Evolutionary conservation across 2,329 filamentous ascomycete species (phyloP).

Genomic region (Colletotrichum sp.): DNA sequence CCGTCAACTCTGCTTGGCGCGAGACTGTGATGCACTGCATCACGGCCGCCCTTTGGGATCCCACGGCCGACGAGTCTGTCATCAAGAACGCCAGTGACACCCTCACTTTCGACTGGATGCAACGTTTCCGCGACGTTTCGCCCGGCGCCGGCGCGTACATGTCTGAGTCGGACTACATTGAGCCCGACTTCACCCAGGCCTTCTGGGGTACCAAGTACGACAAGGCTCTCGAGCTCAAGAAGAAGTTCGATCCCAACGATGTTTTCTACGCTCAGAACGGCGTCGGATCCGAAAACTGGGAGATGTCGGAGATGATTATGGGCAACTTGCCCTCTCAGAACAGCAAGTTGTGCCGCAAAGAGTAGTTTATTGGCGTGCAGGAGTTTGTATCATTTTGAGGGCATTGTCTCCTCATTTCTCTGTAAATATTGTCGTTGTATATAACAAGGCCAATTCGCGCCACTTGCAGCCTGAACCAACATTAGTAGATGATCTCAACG

Average conservation of each 20-base stretch:
- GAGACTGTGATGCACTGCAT: constrained; percentile 37
- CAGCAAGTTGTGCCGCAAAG: constrained; percentile 24
- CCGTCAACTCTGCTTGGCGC: constrained; percentile 56
- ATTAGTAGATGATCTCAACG: constrained; percentile 2
- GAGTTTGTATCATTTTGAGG: background rate
- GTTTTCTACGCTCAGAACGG: constrained; percentile 23
- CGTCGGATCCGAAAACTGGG: constrained; percentile 23
- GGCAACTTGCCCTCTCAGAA: constrained; percentile 24
- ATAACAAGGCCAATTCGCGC: background rate
- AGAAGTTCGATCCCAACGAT: constrained; percentile 19
- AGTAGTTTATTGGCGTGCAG: background rate
- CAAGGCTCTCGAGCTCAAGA: constrained; percentile 21
- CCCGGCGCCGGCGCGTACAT: constrained; percentile 25
- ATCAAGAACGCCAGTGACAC: constrained; percentile 29
- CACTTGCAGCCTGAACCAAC: background rate
- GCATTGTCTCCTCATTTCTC: background rate
- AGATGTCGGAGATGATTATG: constrained; percentile 19
- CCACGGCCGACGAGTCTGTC: constrained; percentile 37
- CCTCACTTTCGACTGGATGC: constrained; percentile 32
- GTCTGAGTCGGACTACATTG: constrained; percentile 28
- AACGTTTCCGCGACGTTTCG: constrained; percentile 37
- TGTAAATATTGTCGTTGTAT: constrained; percentile 14
- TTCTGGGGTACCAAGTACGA: constrained; percentile 25
- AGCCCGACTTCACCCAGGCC: constrained; percentile 23
- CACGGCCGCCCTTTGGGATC: constrained; percentile 33